phyloP scores from a whole-genome alignment of 140 eudicot genomes.

The Stevia rebaudiana region DNA sequence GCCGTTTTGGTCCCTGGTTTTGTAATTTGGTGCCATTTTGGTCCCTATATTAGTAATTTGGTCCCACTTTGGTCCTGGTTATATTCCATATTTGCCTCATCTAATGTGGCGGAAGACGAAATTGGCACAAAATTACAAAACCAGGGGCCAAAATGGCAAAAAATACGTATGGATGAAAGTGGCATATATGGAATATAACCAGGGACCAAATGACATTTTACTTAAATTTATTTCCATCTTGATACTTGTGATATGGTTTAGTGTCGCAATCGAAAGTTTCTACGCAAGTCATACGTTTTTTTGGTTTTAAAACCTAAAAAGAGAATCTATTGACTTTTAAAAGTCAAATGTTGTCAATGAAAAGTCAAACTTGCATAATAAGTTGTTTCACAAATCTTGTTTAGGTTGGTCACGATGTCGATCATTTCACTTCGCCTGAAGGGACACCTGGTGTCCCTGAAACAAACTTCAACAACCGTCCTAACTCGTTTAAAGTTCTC shows the following conservation, averaged over 20 bases:
- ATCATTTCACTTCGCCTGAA: constrained; percentile 90
- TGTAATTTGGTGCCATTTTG: too few species aligned
- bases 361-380: background rate
- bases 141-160: too few species aligned
- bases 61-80: too few species aligned
- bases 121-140: too few species aligned
- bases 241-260: background rate
- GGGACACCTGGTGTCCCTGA: constrained; percentile 96
- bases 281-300: background rate
- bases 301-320: background rate
- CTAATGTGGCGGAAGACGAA: too few species aligned
- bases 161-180: too few species aligned
- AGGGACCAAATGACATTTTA: too few species aligned
- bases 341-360: background rate
- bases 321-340: background rate
- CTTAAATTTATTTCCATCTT: background rate
- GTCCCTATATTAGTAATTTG: too few species aligned
- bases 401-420: constrained; percentile 85
- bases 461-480: constrained; percentile 93
- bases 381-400: constrained; percentile 14
- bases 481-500: constrained; percentile 89
- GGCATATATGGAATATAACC: too few species aligned
- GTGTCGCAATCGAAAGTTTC: background rate
- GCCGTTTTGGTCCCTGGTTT: too few species aligned
- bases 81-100: too few species aligned